Base-by-base conservation (phyloP, 352 stramenopile species). In the Phytophthora pini region DNA sequence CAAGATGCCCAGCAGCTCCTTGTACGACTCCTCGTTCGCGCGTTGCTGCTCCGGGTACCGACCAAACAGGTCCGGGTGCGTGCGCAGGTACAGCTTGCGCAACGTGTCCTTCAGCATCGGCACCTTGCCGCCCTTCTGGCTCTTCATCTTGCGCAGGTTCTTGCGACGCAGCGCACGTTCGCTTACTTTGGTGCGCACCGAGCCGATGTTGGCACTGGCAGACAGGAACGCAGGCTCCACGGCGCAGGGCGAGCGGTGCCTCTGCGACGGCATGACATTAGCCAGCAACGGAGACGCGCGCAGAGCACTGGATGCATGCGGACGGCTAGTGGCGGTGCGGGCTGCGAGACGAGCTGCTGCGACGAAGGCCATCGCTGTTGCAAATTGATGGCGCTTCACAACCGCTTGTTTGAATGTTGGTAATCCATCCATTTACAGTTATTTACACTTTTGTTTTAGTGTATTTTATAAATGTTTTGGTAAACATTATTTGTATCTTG, bases 51-150 rank as follows among this genome's bases (percentile, higher is more conserved):
- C 66, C 50, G 84, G 84, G 70, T 89, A 90, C 61, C 87, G 73
- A 17, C 81, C 84, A 56, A 93, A 93, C 60, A 93, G 63, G 51
- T 93, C 84, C 32, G 84, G 84, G 58, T 93, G 84, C 54, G 84
- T 93, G 65, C 84, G 84, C 61, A 93, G 36, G 59, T 93, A 93
- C n/a, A 93, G 70, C 70, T 93, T 93, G 47, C 84, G 84, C 68
- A 93, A 70, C 46, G 81, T 90, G 48, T 88, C 79, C 71, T 93
- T 92, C 49, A 93, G 76, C 70, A 76, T 70, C 43, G 84, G 84
- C 53, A 90, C 75, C 51, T 85, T 75, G 45, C 64, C 69, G 11
- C 69, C 71, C 54, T 84, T 77, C 34, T 65, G 47, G 67, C 67
- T 89, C 69, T 93, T 93, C 69, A 88, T 86, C 60, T 90, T 90